phyloP scores from a whole-genome alignment of 257 asterid genomes.

The Leonotis leonurus region DNA sequence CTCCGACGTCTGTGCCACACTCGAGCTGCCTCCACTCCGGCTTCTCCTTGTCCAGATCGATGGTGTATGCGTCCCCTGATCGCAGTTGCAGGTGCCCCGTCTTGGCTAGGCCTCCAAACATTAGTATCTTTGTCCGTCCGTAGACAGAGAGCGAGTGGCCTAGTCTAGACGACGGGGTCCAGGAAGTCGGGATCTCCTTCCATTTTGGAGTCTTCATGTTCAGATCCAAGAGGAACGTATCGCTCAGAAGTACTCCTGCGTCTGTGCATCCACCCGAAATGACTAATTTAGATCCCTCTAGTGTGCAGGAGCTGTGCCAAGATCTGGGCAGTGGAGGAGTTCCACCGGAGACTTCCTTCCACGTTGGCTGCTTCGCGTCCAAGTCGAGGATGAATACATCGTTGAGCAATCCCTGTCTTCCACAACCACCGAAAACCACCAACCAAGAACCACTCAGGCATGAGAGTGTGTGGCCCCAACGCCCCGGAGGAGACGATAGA shows the following conservation, averaged over 20 bases:
- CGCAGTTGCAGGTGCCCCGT: constrained; percentile 78
- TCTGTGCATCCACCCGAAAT: constrained; percentile 92
- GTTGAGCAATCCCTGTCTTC: constrained; percentile 72
- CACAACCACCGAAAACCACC: constrained; percentile 84
- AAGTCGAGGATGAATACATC: constrained; percentile 75
- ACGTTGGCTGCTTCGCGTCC: constrained; percentile 81
- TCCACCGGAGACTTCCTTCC: constrained; percentile 76
- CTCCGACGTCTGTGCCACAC: constrained; percentile 57
- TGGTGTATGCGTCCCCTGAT: constrained; percentile 79
- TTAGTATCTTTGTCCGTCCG: constrained; percentile 61
- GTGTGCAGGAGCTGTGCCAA: constrained; percentile 88
- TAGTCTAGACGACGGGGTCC: constrained; percentile 74
- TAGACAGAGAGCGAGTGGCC: constrained; percentile 85
- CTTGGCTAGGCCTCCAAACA: constrained; percentile 91
- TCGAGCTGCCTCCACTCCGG: constrained; percentile 79
- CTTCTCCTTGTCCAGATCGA: constrained; percentile 64
- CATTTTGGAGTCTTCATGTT: constrained; percentile 59
- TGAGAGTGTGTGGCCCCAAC: constrained; percentile 91
- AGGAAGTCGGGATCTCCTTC: constrained; percentile 63
- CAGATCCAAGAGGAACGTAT: constrained; percentile 62
- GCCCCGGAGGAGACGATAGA: constrained; percentile 76
- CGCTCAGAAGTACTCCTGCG: constrained; percentile 76
- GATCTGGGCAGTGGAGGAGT: constrained; percentile 77
- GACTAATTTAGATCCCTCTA: constrained; percentile 81
- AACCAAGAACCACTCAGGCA: constrained; percentile 74